Conservation (phyloP, 768 basidiomycete species). For the Hericium coralloides region DNA sequence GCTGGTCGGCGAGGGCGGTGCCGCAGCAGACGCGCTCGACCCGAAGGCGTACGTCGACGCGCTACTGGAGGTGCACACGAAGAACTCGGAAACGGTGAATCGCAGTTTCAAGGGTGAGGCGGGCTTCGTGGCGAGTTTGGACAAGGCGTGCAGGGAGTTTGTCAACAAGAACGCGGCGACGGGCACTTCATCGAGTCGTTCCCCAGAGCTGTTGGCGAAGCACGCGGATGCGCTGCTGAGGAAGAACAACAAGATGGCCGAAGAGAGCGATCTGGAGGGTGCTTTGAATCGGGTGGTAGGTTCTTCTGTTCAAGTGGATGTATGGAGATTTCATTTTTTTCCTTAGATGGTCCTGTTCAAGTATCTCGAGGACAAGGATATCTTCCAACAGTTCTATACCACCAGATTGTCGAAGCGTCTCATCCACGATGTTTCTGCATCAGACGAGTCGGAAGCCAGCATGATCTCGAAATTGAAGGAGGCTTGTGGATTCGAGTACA, state of each 20-base stretch:
- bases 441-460: constrained; percentile 92
- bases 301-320: background rate
- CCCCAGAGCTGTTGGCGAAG: constrained; percentile 87
- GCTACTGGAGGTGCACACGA: constrained; percentile 82
- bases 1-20: constrained; percentile 45
- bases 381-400: constrained; percentile 97
- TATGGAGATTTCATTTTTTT: background rate
- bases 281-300: constrained; percentile 85
- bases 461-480: constrained; percentile 99
- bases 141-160: constrained; percentile 92
- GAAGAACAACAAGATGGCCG: constrained; percentile 93
- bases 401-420: constrained; percentile 91
- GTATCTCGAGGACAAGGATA: constrained; percentile 97
- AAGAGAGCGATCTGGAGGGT: constrained; percentile 85
- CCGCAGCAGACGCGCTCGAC: constrained; percentile 57
- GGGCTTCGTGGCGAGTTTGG: constrained; percentile 88
- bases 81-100: constrained; percentile 82
- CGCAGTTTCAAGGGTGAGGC: constrained; percentile 88
- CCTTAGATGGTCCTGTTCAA: constrained; percentile 93
- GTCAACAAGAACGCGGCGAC: constrained; percentile 92
- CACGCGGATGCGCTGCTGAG: constrained; percentile 83
- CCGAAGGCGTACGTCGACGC: constrained; percentile 95
- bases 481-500: constrained; percentile 94
- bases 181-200: constrained; percentile 73
- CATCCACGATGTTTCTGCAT: constrained; percentile 84